Evolutionary conservation across 192 early-diverging fungal species (phyloP), one percentile per base, ranked within the genome.

Genomic region (Entomortierella beljakovae): DNA sequence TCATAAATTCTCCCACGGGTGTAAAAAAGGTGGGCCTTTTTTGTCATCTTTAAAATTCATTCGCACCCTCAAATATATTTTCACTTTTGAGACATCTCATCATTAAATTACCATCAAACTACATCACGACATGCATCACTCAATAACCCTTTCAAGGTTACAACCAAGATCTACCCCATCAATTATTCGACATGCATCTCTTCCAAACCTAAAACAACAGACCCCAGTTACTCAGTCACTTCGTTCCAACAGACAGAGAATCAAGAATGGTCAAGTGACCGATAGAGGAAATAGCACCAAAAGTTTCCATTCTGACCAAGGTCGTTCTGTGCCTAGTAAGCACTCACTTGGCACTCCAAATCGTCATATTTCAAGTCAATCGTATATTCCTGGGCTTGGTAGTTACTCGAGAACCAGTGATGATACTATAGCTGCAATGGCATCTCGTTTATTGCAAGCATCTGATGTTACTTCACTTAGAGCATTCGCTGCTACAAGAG

Each of bases 401-500:
- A 6, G 6, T 13, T 13, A 38, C 13, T 13, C 37, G 11, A 40
- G 57, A 32, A 61, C 13, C 25, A 48, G 43, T 7, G 43, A 48
- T 43, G 28, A n/a, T 16, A 28, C 26, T 28, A 28, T 43, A 29
- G 43, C 33, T 31, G 43, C 42, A 16, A 25, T 29, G 22, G 37
- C 59, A 9, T 28, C 59, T 31, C 38, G 22, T 48, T 20, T 63
- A 11, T 52, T 51, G 26, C 61, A 48, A 48, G 32, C 61, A 26
- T 50, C 33, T 5, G 48, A 51, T 35, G 22, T 52, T 8, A 2
- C 11, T 2, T 53, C 68, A 20, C 62, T 70, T 37, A 80, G 63
- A 25, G 57, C 62, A 16, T 37, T 53, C 11, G 60, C 26, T 54
- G 49, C 64, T 48, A 58, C 58, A 38, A 63, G 56, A 49, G 55